phyloP scores from a whole-genome alignment of 2,329 filamentous ascomycete genomes.

The Chalaropsis thielavioides region DNA sequence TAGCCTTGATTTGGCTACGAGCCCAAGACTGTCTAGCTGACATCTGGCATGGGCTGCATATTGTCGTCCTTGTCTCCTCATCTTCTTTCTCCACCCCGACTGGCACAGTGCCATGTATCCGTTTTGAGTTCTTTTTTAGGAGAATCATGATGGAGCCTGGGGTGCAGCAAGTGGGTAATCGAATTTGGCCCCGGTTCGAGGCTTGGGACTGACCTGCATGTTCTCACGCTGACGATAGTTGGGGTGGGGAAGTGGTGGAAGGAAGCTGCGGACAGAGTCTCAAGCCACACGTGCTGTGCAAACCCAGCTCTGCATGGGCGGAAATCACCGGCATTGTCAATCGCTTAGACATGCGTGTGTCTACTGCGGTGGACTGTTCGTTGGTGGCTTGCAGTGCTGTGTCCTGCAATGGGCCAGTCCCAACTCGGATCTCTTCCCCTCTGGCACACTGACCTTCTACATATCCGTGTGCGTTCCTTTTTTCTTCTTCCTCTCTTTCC shows the following conservation, averaged over 20 bases:
- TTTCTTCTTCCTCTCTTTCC: not conserved
- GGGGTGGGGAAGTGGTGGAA: not conserved
- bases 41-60: not conserved
- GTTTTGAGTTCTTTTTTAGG: not conserved
- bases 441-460: not conserved
- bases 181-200: not conserved
- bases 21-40: not conserved
- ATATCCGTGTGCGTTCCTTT: not conserved
- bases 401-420: not conserved
- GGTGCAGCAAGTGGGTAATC: not conserved
- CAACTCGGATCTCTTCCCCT: not conserved
- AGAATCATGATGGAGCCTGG: not conserved
- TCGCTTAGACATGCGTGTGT: not conserved
- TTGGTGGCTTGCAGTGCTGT: not conserved
- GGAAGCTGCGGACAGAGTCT: not conserved
- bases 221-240: not conserved
- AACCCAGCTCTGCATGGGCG: not conserved
- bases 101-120: not conserved
- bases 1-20: not conserved
- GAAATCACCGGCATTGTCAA: constrained; percentile 4
- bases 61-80: not conserved
- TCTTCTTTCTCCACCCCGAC: not conserved
- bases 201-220: not conserved
- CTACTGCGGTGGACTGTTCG: not conserved
- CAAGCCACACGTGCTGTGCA: not conserved